Base-by-base conservation (phyloP, 2,329 filamentous ascomycete species). In the Elsinoe fawcettii region DNA sequence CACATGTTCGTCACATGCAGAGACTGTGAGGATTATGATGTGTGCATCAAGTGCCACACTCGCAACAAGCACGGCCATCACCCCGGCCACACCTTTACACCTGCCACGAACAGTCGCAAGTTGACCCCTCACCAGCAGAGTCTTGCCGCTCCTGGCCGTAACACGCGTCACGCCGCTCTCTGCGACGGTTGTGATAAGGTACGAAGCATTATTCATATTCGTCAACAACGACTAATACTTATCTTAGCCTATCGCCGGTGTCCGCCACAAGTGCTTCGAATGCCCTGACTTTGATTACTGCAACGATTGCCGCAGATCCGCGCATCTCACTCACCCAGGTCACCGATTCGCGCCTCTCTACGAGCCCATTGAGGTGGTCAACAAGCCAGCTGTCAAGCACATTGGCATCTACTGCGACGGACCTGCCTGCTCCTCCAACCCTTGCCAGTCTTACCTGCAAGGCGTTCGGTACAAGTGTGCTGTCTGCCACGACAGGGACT, bases 211-310 rank as follows among this genome's bases (percentile, higher is more conserved):
- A 12, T 51, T 23, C 43, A 46, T 16, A 8, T 37, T 43, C 18
- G 18, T 16, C 49, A 20, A 22, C 25, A 25, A 37, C 9, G 11
- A 16, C 43, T 23, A 43, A 65, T 71, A 59, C 70, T 55, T 23
- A 41, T 56, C 49, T 34, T 61, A 85, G 79, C 84, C 83, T 70
- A 93, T 99, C 66, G 79, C 80, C 64, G 95, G 93, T 65, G 80
- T 96, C 58, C 92, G 93, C 64, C 87, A 97, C 81, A 99, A 99
- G 80, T 99, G 93, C 71, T 79, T 97, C 62, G 86, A 90, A 70
- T 99, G 93, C 77, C 93, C 95, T 43, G 93, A 99, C 72, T 99
- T 90, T 87, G 93, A 99, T 68, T 97, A 88, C 75, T 99, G 93
- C 77, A 79, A 80, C 22, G 77, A 82, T 7, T 99, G 95, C 73